A percentile compares a stretch with the other conserved stretches of the same genome.
phyloP scores from a whole-genome alignment of 2,329 filamentous ascomycete species.

The Trichoderma sp. region DNA sequence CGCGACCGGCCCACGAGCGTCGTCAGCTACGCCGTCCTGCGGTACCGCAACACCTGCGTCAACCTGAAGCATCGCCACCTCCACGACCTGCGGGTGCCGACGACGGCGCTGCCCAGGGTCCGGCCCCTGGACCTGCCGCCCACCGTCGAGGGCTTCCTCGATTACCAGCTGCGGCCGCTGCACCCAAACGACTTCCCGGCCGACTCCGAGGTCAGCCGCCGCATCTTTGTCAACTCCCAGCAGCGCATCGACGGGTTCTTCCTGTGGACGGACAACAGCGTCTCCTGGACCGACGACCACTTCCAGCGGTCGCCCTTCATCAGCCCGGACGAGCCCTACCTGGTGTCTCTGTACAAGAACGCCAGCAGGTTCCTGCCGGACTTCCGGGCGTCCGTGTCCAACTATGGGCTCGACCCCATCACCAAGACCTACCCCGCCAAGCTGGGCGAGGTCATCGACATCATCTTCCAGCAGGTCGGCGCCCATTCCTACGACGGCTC shows the following conservation, averaged over 20 bases:
- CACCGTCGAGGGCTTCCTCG: slow-evolving; percentile 45
- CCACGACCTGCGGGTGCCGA: background rate
- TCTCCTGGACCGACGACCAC: slow-evolving; percentile 28
- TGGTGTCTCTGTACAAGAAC: slow-evolving; percentile 29
- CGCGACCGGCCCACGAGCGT: slow-evolving; percentile 51
- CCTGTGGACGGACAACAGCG: slow-evolving; percentile 29
- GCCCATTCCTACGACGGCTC: slow-evolving; percentile 39
- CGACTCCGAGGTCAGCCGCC: slow-evolving; percentile 49
- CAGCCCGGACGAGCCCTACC: slow-evolving; percentile 27
- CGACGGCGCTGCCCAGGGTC: background rate
- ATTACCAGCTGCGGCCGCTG: slow-evolving; percentile 49
- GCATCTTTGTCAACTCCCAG: slow-evolving; percentile 45
- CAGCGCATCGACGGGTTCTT: slow-evolving; percentile 21
- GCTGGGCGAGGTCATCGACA: slow-evolving; percentile 59
- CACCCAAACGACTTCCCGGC: slow-evolving; percentile 39
- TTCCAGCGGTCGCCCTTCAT: slow-evolving; percentile 1
- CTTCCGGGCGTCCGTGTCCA: slow-evolving; percentile 52
- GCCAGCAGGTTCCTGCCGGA: slow-evolving; percentile 43
- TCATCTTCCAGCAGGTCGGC: slow-evolving; percentile 51
- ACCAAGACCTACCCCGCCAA: slow-evolving; percentile 55
- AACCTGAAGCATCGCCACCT: background rate
- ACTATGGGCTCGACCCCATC: slow-evolving; percentile 57
- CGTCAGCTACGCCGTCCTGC: slow-evolving; percentile 53
- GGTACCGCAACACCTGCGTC: slow-evolving; percentile 40
- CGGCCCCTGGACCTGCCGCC: slow-evolving; percentile 40